phyloP scores from a whole-genome alignment of 1,284 basidiomycete species.

The Apiotrichum sp. region DNA sequence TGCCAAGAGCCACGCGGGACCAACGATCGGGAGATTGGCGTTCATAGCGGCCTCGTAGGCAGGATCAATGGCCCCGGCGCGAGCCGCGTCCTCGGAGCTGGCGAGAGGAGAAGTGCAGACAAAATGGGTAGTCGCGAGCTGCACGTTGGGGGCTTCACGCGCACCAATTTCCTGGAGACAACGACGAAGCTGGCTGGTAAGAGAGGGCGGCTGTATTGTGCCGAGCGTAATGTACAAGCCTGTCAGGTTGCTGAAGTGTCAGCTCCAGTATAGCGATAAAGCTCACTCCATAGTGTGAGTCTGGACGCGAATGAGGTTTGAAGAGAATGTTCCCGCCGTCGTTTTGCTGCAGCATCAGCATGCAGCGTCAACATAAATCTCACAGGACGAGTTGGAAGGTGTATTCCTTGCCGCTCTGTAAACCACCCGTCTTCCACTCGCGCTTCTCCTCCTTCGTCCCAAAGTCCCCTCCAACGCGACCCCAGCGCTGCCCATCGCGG shows the following conservation, averaged over 20 bases:
- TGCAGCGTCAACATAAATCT: slow-evolving; percentile 12
- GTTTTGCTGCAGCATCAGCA: slow-evolving; percentile 51
- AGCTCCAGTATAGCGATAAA: slow-evolving; percentile 42
- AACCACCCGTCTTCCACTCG: slow-evolving; percentile 69
- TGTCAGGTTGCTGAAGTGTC: slow-evolving; percentile 63
- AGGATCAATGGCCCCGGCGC: slow-evolving; percentile 27
- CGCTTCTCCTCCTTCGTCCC: slow-evolving; percentile 34
- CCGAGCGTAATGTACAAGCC: slow-evolving; percentile 90
- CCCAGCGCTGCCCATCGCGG: slow-evolving; percentile 79
- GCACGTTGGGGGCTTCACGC: slow-evolving; percentile 82
- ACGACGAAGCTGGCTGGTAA: slow-evolving; percentile 69
- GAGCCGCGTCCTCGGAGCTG: slow-evolving; percentile 52
- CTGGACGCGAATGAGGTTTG: slow-evolving; percentile 69
- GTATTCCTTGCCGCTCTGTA: slow-evolving; percentile 82
- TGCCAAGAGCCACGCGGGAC: slow-evolving; percentile 82
- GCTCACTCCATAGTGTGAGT: slow-evolving; percentile 75
- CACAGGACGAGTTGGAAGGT: slow-evolving; percentile 84
- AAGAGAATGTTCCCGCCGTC: slow-evolving; percentile 78
- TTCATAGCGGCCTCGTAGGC: slow-evolving; percentile 79
- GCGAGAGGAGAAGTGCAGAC: slow-evolving; percentile 79
- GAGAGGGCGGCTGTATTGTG: slow-evolving; percentile 65
- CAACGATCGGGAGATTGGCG: slow-evolving; percentile 81
- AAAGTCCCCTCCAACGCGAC: slow-evolving; percentile 45
- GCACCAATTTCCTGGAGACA: slow-evolving; percentile 76
- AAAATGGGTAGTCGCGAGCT: slow-evolving; percentile 94